These are phyloP conservation scores for Mycena leptocephala DNA, from an alignment of 768 basidiomycete species.

Conservation along the genomic window DNA sequence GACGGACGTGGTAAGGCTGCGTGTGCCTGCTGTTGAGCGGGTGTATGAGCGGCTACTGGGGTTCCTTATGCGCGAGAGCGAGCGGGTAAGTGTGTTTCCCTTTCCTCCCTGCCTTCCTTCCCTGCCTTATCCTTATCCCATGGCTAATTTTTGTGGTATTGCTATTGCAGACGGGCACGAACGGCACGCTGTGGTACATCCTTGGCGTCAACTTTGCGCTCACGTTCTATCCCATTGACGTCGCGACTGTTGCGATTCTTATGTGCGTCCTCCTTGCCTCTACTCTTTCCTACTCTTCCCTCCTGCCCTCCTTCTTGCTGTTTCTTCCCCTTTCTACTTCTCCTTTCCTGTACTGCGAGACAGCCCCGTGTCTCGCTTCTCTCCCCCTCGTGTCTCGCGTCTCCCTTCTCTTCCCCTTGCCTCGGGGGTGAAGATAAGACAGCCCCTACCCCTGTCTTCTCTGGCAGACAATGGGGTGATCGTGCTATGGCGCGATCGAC, in stretches of 20 bases:
- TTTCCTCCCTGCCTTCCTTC: too few relatives aligned
- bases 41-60: slow-evolving; percentile 83
- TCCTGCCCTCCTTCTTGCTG: too few relatives aligned
- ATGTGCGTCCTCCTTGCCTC: slow-evolving; percentile 70
- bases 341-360: background rate
- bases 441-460: too few relatives aligned
- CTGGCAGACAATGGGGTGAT: too few relatives aligned
- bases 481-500: too few relatives aligned
- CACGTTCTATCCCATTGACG: slow-evolving; percentile 83
- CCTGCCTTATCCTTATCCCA: background rate
- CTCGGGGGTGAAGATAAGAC: too few relatives aligned
- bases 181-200: slow-evolving; percentile 95
- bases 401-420: background rate
- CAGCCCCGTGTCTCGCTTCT: too few relatives aligned
- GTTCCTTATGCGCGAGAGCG: slow-evolving; percentile 92
- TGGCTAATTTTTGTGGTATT: background rate
- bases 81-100: too few relatives aligned
- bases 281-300: background rate
- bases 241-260: slow-evolving; percentile 91
- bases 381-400: too few relatives aligned
- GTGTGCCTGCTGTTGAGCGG: slow-evolving; percentile 74
- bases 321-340: background rate
- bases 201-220: slow-evolving; percentile 88
- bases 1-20: slow-evolving; percentile 84
- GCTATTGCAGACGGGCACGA: slow-evolving; percentile 59